phyloP scores from a whole-genome alignment of 192 early-diverging fungal genomes.

The Lunasporangiospora selenospora region DNA sequence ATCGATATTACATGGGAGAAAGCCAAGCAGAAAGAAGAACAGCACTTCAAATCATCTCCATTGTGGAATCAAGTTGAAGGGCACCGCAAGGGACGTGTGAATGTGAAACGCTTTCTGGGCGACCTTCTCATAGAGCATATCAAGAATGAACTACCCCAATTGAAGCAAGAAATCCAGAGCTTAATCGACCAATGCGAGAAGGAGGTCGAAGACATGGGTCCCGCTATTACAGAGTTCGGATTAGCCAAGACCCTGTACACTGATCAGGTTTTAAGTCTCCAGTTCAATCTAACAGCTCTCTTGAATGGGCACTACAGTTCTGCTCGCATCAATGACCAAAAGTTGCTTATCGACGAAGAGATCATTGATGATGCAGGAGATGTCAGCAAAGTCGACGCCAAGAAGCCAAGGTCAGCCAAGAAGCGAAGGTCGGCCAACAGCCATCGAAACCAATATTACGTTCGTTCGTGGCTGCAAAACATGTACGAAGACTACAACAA shows the following conservation, averaged over 20 bases:
- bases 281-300: constrained; percentile 13
- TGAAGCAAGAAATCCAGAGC: constrained; percentile 21
- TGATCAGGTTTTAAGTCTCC: constrained; percentile 20
- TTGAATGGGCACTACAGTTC: constrained; percentile 19
- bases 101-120: constrained; percentile 19
- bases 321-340: constrained; percentile 14
- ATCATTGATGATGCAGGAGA: neutral
- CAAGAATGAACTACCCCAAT: constrained; percentile 32
- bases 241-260: constrained; percentile 21
- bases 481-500: constrained; percentile 19
- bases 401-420: neutral
- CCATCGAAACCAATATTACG: constrained; percentile 12
- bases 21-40: constrained; percentile 14
- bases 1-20: constrained; percentile 32
- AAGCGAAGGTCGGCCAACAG: neutral
- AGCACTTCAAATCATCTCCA: constrained; percentile 26
- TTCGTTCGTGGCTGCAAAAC: constrained; percentile 21
- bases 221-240: neutral
- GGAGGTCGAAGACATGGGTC: constrained; percentile 26
- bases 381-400: neutral
- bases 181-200: constrained; percentile 15
- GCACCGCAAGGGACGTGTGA: constrained; percentile 19
- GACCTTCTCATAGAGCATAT: constrained; percentile 22
- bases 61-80: constrained; percentile 22
- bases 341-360: neutral